Percentiles rank a stretch among this genome's conserved stretches.
phyloP scores from a whole-genome alignment of 148 eudicot genomes.

The Silene uniflora region DNA sequence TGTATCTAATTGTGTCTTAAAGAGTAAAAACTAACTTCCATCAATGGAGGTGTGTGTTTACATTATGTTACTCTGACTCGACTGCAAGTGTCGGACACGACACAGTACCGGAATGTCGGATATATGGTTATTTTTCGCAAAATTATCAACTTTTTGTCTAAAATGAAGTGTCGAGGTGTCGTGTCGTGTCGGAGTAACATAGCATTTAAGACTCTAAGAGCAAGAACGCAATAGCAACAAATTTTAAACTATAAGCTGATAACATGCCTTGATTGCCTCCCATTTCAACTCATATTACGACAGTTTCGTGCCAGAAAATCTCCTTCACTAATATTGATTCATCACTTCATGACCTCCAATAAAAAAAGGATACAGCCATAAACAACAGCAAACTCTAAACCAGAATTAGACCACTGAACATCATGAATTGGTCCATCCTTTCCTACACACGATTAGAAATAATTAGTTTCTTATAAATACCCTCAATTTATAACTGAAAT shows the following conservation, averaged over 20 bases:
- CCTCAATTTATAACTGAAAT: slow-evolving; percentile 2
- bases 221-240: neutral
- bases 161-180: no score
- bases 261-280: neutral
- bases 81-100: no score
- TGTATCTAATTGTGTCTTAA: neutral
- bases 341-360: neutral
- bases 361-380: slow-evolving; percentile 92
- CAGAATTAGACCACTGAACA: slow-evolving; percentile 92
- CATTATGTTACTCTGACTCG: neutral
- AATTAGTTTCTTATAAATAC: slow-evolving; percentile 19
- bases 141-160: no score
- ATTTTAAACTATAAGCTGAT: slow-evolving; percentile 7
- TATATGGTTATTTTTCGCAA: no score
- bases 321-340: neutral
- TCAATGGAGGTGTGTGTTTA: neutral
- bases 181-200: no score
- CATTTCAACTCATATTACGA: neutral
- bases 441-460: slow-evolving; percentile 41
- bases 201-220: no score
- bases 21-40: neutral
- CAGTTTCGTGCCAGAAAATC: neutral
- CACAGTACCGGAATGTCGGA: no score
- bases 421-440: slow-evolving; percentile 98
- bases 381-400: slow-evolving; percentile 92